Conservation (phyloP, 2,329 filamentous ascomycete genomes). For the Aschersonia sp. region DNA sequence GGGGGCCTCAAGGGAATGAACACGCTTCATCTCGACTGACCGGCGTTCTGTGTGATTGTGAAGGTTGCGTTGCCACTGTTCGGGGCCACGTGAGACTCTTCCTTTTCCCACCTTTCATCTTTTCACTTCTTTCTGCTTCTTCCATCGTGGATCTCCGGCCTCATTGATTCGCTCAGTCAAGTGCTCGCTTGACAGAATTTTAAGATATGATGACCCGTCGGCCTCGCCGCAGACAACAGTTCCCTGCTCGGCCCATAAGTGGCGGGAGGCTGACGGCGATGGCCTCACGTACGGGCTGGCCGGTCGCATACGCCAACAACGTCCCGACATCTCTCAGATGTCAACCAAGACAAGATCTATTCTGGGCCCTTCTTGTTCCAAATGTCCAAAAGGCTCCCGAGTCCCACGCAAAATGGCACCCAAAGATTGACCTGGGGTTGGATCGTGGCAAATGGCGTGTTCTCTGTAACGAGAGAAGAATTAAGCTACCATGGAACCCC, state of each 20-base stretch:
- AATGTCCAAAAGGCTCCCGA: background rate
- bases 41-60: too few species aligned
- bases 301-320: background rate
- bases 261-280: background rate
- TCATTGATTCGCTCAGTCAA: background rate
- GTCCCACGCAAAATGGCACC: background rate
- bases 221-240: background rate
- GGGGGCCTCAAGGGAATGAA: too few species aligned
- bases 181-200: background rate
- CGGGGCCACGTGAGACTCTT: too few species aligned
- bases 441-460: background rate
- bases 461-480: background rate
- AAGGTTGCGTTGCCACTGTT: too few species aligned
- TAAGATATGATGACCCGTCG: background rate
- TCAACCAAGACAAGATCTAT: background rate
- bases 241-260: background rate
- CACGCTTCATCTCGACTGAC: too few species aligned
- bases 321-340: background rate
- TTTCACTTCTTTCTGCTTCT: background rate
- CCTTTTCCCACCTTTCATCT: too few species aligned
- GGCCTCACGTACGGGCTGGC: too few species aligned
- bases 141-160: background rate
- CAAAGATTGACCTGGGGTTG: background rate
- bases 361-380: background rate
- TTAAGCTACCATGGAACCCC: background rate